Base-by-base conservation (phyloP, 2,329 filamentous ascomycete species). In the Pseudogymnoascus sp. region DNA sequence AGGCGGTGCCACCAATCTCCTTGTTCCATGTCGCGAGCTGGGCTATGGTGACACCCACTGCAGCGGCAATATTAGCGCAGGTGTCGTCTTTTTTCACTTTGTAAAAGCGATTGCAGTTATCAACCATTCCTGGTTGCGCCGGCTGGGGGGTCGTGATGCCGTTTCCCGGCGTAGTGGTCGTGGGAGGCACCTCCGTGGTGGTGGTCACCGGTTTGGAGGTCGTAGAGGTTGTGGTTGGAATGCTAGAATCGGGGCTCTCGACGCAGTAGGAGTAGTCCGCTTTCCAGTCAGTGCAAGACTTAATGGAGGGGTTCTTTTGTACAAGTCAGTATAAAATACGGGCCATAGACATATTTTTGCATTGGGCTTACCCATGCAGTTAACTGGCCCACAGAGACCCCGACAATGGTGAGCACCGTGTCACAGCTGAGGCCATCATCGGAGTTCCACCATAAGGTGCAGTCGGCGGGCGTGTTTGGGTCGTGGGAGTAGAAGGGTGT, bases 11-110 rank as follows among this genome's bases (percentile, higher is more conserved):
- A 4, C 68, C 66, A 18, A 72, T 65, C 13, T 65, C 64, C 6
- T 72, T 70, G 65, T 75, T 73, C 72, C 73, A 73, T 58, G 62
- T 59, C 29, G 65, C 48, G 9, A 72, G 66, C 12, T 72, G 63
- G 9, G 61, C 62, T 12, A 70, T 31, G 5, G 64, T 59, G 62
- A 71, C 67, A 37, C 62, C 55, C 39, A 66, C 63, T 36, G 61
- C 55, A 15, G 21, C 2, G 12, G 55, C 59, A 40, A 70, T 65
- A 15, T 4, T 61, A 4, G 25, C 15, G 58, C 70, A 72, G 1
- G 15, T 63, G 5, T 70, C 60, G 21, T 64, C 66, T 5, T 52
- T 10, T 21, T 61, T 13, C 4, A 71, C 70, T 5, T 64, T 21
- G 58, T 73, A 67, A 36, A 65, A 73, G 5, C 62, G 60, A 5